phyloP scores from a whole-genome alignment of 768 basidiomycete species.

The Auricularia cornea region DNA sequence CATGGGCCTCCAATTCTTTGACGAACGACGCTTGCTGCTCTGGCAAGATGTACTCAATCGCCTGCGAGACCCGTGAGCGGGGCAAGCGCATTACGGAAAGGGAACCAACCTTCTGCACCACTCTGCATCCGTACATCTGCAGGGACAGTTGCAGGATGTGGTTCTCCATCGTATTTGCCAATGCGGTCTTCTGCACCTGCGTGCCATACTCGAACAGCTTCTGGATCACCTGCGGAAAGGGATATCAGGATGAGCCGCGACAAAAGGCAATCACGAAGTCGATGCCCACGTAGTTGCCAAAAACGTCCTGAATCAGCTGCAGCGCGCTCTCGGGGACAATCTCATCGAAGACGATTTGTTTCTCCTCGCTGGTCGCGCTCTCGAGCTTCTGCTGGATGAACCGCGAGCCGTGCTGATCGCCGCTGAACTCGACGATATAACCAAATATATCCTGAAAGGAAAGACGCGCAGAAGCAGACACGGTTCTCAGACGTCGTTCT shows the following conservation, averaged over 20 bases:
- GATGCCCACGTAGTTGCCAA: conserved; percentile 82
- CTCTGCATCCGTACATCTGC: conserved; percentile 95
- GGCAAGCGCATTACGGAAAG: conserved; percentile 3
- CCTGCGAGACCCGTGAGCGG: conserved; percentile 36
- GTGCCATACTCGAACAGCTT: conserved; percentile 87
- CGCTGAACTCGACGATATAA: conserved; percentile 82
- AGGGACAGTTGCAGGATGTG: conserved; percentile 68
- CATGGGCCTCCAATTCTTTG: conserved; percentile 67
- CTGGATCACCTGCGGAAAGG: conserved; percentile 68
- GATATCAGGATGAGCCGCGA: conserved; percentile 3
- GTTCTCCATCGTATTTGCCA: conserved; percentile 69
- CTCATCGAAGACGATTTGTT: conserved; percentile 75
- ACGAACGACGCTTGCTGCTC: conserved; percentile 75
- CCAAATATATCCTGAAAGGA: conserved; percentile 69
- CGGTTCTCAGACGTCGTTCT: not conserved
- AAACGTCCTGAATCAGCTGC: conserved; percentile 82
- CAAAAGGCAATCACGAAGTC: not conserved
- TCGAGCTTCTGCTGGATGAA: conserved; percentile 90
- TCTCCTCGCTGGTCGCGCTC: conserved; percentile 67
- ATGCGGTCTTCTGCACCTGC: conserved; percentile 56
- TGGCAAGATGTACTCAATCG: conserved; percentile 69
- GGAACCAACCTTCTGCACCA: conserved; percentile 79
- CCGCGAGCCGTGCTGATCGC: conserved; percentile 95
- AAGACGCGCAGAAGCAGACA: not conserved
- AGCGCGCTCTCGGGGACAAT: conserved; percentile 70